These are phyloP conservation scores for Antarctomyces pellizariae DNA, from an alignment of 495 filamentous ascomycete species.

Conservation along the genomic window DNA sequence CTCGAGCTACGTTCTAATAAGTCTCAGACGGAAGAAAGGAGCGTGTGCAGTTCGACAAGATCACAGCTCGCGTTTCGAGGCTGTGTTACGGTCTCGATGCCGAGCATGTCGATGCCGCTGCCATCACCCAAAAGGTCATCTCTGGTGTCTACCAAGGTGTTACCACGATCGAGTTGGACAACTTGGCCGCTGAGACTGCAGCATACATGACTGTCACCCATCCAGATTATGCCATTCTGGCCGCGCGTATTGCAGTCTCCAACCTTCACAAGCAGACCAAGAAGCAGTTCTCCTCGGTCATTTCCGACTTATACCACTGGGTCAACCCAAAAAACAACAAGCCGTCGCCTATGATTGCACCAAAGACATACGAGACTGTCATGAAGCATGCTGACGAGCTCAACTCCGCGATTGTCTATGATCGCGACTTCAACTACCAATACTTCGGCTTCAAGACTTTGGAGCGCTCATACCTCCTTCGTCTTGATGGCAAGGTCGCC, in stretches of 20 bases:
- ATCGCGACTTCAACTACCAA: slow-evolving; percentile 99
- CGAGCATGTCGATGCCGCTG: slow-evolving; percentile 91
- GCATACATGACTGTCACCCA: slow-evolving; percentile 99
- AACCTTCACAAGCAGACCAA: slow-evolving; percentile 99
- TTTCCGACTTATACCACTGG: slow-evolving; percentile 87
- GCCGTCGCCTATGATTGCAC: slow-evolving; percentile 76
- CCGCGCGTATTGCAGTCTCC: slow-evolving; percentile 93
- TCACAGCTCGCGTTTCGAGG: slow-evolving; percentile 90
- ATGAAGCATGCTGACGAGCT: slow-evolving; percentile 90
- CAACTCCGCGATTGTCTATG: slow-evolving; percentile 96
- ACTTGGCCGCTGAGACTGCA: slow-evolving; percentile 92
- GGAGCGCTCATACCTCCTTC: slow-evolving; percentile 88
- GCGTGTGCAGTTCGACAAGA: slow-evolving; percentile 99
- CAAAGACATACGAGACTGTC: slow-evolving; percentile 68
- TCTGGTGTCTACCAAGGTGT: slow-evolving; percentile 98
- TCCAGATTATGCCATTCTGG: slow-evolving; percentile 96
- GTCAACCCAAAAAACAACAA: slow-evolving; percentile 82
- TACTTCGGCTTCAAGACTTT: slow-evolving; percentile 99
- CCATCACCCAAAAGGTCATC: slow-evolving; percentile 97
- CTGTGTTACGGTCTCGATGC: slow-evolving; percentile 92
- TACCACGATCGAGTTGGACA: slow-evolving; percentile 84
- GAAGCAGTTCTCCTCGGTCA: slow-evolving; percentile 91
- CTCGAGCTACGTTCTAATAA: slow-evolving; percentile 9
- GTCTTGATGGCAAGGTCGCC: slow-evolving; percentile 77
- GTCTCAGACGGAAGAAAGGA: slow-evolving; percentile 87